Percentiles rank a stretch among this genome's conserved stretches.
These are phyloP conservation scores for Pistacia atlantica DNA, from an alignment of 345 rosid species.

Conservation along the genomic window DNA sequence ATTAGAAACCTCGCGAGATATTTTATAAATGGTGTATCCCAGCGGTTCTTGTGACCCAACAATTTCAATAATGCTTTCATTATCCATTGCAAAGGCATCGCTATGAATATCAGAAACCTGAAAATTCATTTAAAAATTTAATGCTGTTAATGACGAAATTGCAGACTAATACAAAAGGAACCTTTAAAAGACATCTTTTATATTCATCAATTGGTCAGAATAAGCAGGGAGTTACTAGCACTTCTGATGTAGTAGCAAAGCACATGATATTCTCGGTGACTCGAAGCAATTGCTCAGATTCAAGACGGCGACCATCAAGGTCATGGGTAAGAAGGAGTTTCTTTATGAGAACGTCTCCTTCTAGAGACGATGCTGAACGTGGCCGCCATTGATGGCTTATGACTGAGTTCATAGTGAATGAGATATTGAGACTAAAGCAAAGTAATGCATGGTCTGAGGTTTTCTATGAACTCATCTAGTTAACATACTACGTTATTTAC, in stretches of 20 bases:
- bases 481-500: not conserved
- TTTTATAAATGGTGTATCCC: slow-evolving; percentile 40
- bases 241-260: slow-evolving; percentile 41
- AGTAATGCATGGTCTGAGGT: not conserved
- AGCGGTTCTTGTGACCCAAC: slow-evolving; percentile 46
- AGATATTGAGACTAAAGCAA: slow-evolving; percentile 2
- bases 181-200: not conserved
- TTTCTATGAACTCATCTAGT: not conserved
- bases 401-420: slow-evolving; percentile 30
- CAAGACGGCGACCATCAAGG: slow-evolving; percentile 70
- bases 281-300: slow-evolving; percentile 57
- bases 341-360: slow-evolving; percentile 54
- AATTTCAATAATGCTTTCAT: slow-evolving; percentile 39
- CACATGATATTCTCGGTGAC: slow-evolving; percentile 60
- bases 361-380: slow-evolving; percentile 12
- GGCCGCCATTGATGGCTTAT: not conserved
- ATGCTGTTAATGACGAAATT: not conserved
- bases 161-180: not conserved
- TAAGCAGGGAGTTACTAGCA: slow-evolving; percentile 11
- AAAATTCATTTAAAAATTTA: not conserved
- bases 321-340: slow-evolving; percentile 68
- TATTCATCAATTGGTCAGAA: not conserved
- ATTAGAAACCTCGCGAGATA: slow-evolving; percentile 49
- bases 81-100: slow-evolving; percentile 23
- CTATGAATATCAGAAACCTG: slow-evolving; percentile 38